These are phyloP conservation scores for Nannizzia gypsea DNA, from an alignment of 2,329 filamentous ascomycete species.

Conservation along the genomic window DNA sequence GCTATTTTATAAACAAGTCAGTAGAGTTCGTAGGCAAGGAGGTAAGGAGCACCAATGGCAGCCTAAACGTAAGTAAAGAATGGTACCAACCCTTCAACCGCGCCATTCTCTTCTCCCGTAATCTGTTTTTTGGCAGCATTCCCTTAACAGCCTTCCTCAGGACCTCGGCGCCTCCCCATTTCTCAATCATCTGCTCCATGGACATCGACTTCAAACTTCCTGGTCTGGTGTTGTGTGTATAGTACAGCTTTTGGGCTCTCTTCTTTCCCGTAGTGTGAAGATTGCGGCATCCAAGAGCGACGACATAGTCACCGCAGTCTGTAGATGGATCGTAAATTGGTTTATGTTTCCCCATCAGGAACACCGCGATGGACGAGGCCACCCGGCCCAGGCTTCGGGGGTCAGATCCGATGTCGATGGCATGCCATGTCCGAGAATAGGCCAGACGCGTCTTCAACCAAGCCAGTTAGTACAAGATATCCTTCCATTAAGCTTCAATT, in stretches of 20 bases:
- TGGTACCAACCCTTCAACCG: constrained; percentile 59
- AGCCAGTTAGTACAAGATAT: constrained; percentile 1
- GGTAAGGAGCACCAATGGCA: not conserved
- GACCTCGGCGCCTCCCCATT: constrained; percentile 87
- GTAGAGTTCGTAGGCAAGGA: not conserved
- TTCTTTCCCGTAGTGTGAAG: constrained; percentile 86
- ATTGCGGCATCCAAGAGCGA: constrained; percentile 78
- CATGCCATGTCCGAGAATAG: constrained; percentile 94
- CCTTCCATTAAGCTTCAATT: not conserved
- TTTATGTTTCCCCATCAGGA: constrained; percentile 98
- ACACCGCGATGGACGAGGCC: constrained; percentile 71
- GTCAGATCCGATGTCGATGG: constrained; percentile 59
- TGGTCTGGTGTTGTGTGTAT: constrained; percentile 82
- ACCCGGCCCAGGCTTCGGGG: constrained; percentile 78
- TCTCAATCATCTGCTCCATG: constrained; percentile 90
- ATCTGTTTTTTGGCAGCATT: constrained; percentile 94
- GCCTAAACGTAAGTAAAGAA: not conserved
- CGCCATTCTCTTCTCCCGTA: constrained; percentile 76
- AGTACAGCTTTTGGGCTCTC: constrained; percentile 88
- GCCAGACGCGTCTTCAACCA: constrained; percentile 69
- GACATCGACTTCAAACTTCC: constrained; percentile 77
- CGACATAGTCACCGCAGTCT: constrained; percentile 98
- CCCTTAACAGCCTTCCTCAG: constrained; percentile 83
- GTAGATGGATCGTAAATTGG: constrained; percentile 94
- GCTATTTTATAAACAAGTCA: constrained; percentile 35